phyloP scores from a whole-genome alignment of 305 asterid species.

The Fraxinus floribunda region DNA sequence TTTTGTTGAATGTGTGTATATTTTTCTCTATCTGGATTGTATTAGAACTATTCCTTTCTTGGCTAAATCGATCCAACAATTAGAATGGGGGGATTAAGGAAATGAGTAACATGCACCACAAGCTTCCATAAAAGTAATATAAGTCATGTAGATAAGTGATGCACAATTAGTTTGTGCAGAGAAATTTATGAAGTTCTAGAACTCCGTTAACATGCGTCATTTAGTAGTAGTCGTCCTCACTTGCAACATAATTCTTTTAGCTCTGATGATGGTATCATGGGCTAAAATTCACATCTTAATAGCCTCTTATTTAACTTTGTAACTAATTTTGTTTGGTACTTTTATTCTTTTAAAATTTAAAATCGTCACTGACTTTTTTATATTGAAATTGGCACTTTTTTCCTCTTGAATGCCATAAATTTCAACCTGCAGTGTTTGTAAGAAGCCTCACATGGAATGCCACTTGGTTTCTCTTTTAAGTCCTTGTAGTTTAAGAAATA shows the following conservation, averaged over 20 bases:
- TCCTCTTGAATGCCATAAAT: neutral
- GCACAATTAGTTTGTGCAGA: neutral
- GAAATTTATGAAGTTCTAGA: neutral
- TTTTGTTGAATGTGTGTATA: neutral
- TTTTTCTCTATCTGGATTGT: neutral
- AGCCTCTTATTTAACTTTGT: neutral
- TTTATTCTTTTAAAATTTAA: neutral
- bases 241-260: neutral
- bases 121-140: slow-evolving; percentile 2
- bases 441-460: slow-evolving; percentile 5
- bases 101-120: neutral
- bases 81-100: neutral
- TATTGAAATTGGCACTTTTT: neutral
- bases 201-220: neutral
- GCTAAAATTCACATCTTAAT: neutral
- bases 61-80: neutral
- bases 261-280: neutral
- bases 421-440: neutral
- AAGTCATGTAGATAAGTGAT: neutral
- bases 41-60: neutral
- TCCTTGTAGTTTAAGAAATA: neutral
- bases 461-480: slow-evolving; percentile 7
- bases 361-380: neutral
- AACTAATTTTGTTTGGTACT: neutral
- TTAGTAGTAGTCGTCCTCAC: neutral